Evolutionary conservation across 768 basidiomycete genomes (phyloP).

Genomic region (Rhodotorula sphaerocarpa): DNA sequence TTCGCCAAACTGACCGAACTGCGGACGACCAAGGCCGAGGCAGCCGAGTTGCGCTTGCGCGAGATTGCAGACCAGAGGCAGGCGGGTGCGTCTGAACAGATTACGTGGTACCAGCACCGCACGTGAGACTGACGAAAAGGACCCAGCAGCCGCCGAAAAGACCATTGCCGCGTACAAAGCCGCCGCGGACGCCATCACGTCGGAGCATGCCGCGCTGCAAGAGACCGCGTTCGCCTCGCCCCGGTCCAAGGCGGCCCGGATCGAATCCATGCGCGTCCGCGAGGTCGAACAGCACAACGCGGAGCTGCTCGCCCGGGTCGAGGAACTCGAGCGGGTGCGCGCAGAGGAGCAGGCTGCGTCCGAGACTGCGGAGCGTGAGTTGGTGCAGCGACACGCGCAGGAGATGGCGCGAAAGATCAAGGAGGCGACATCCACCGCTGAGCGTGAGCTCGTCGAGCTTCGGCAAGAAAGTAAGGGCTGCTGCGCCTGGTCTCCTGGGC

Average conservation of each 20-base stretch:
- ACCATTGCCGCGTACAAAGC: constrained; percentile 28
- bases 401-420: constrained; percentile 4
- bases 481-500: neutral
- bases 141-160: constrained; percentile 2
- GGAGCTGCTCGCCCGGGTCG: neutral
- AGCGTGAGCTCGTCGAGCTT: neutral
- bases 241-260: constrained; percentile 10
- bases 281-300: constrained; percentile 13
- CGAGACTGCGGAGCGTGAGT: neutral
- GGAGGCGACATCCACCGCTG: neutral
- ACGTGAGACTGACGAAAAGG: neutral
- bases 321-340: constrained; percentile 5
- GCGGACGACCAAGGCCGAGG: constrained; percentile 26
- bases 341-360: neutral
- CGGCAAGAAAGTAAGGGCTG: constrained; percentile 15
- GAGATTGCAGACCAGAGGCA: constrained; percentile 18
- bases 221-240: constrained; percentile 8
- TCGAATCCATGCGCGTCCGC: neutral
- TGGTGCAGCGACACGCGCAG: constrained; percentile 6
- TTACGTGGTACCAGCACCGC: neutral
- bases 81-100: neutral
- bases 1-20: constrained; percentile 16
- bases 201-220: constrained; percentile 9
- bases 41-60: constrained; percentile 16
- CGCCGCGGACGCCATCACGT: constrained; percentile 11